A percentile compares a stretch with the other conserved stretches of the same genome.
These are phyloP conservation scores for Planoprotostelium fungivorum DNA, from an alignment of 78 protist species.

Conservation along the genomic window DNA sequence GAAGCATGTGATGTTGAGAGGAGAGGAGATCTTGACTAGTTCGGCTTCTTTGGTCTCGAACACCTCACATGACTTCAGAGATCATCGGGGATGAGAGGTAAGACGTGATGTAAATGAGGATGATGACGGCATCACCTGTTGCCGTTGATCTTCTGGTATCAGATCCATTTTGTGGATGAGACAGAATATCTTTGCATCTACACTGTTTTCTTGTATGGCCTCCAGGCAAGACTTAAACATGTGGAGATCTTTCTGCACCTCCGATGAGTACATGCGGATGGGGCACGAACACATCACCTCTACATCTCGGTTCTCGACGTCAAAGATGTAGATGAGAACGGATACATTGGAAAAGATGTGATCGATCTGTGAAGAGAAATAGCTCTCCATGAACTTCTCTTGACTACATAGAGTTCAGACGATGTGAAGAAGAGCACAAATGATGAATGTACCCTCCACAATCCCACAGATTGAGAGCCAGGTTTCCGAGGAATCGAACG, in stretches of 20 bases:
- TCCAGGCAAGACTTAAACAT: conserved; percentile 80
- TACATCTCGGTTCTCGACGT: conserved; percentile 77
- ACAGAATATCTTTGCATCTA: conserved; percentile 84
- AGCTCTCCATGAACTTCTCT: conserved; percentile 93
- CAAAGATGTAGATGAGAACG: conserved; percentile 93
- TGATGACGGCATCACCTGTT: background rate
- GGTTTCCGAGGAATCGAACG: conserved; percentile 95
- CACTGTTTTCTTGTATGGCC: conserved; percentile 77
- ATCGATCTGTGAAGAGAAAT: conserved; percentile 90
- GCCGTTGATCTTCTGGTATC: conserved; percentile 79
- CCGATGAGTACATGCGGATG: conserved; percentile 13
- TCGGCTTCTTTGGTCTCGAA: conserved; percentile 62
- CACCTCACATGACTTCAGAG: conserved; percentile 41
- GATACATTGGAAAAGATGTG: conserved; percentile 97
- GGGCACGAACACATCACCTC: background rate
- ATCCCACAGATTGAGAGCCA: conserved; percentile 96
- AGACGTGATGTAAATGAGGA: background rate
- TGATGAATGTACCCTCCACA: conserved; percentile 85
- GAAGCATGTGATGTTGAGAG: conserved; percentile 76
- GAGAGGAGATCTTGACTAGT: conserved; percentile 61
- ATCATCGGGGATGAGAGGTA: background rate
- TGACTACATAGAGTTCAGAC: conserved; percentile 38
- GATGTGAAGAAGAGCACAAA: background rate
- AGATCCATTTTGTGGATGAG: conserved; percentile 97
- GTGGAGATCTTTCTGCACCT: conserved; percentile 77